Evolutionary conservation across 805 yeast genomes (phyloP).

Genomic region (Peterozyma xylosa): DNA sequence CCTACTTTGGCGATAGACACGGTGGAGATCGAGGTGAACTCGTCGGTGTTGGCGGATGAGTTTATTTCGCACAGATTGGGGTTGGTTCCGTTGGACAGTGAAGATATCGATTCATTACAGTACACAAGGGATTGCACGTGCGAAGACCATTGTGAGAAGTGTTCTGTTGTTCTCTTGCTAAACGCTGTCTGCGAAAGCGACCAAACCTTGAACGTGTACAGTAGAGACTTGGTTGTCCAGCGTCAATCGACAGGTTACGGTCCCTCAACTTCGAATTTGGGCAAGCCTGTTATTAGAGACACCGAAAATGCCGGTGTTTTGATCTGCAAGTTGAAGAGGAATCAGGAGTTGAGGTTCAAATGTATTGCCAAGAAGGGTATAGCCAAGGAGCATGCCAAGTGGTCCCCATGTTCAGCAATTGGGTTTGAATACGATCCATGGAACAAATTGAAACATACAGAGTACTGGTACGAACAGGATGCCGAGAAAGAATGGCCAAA

Average conservation of each 20-base stretch:
- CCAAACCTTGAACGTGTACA: conserved; percentile 81
- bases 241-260: conserved; percentile 18
- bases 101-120: conserved; percentile 74
- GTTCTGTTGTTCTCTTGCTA: conserved; percentile 81
- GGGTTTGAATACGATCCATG: conserved; percentile 99
- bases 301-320: conserved; percentile 76
- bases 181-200: conserved; percentile 85
- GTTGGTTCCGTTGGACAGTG: conserved; percentile 78
- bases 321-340: conserved; percentile 83
- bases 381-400: conserved; percentile 95
- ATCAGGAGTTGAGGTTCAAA: conserved; percentile 81
- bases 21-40: conserved; percentile 88
- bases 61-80: conserved; percentile 93
- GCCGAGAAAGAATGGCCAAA: conserved; percentile 92
- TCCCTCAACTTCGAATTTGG: conserved; percentile 33
- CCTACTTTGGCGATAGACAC: conserved; percentile 96
- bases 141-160: conserved; percentile 93
- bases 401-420: conserved; percentile 95
- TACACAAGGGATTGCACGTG: conserved; percentile 96
- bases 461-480: conserved; percentile 91
- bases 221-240: conserved; percentile 60
- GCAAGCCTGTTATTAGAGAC: conserved; percentile 82
- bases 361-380: conserved; percentile 98
- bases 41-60: conserved; percentile 95
- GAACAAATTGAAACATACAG: conserved; percentile 94